Base-by-base conservation (phyloP, 192 early-diverging fungal genomes). In the Coemansia javaensis region DNA sequence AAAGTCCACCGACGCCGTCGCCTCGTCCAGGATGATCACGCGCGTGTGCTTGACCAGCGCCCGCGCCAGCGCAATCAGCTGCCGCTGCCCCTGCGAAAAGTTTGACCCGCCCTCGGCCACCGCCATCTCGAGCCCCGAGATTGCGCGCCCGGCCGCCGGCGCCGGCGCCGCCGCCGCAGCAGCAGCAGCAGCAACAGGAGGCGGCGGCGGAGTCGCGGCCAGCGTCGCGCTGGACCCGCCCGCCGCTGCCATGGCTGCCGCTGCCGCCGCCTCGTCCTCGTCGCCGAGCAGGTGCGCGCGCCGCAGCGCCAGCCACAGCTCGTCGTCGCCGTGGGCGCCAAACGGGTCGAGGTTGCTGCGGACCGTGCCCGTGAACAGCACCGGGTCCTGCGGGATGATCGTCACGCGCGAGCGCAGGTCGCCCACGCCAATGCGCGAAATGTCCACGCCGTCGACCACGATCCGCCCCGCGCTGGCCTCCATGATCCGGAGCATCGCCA, bases 331-430 rank as follows among this genome's bases (percentile, higher is more conserved):
- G 59, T 86, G 82, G 51, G 85, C 79, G 32, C 63, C 68, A 55
- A 90, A 87, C 20, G 91, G 91, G 58, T 98, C 91, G 30, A 95
- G 57, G 59, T 95, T 95, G 47, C 81, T 84, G 7, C 91, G 77
- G 17, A 93, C 51, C 6, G 84, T 83, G 18, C 86, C 86, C 33
- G 75, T 75, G 56, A 89, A 86, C 50, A 86, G 53, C 8, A 91
- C 80, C 13, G 89, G 89, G 23, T 91, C 90, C 72, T 97, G 91
- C 16, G 91, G 89, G 63, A 97, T 90, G 37, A 97, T 85, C 2
- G 90, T 87, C 42, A 97, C 37, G 14, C 79, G 63, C 15, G 70
- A 64, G 18, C 93, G 81, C 63, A 96, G 67, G 47, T 91, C 85
- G 31, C 85, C 78, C 45, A 90, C 56, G 34, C 87, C 82, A 39